Percentiles rank a stretch among this genome's conserved stretches.
Evolutionary conservation across 2,329 filamentous ascomycete species (phyloP).

Genomic region (Leptoxyphium fumago): DNA sequence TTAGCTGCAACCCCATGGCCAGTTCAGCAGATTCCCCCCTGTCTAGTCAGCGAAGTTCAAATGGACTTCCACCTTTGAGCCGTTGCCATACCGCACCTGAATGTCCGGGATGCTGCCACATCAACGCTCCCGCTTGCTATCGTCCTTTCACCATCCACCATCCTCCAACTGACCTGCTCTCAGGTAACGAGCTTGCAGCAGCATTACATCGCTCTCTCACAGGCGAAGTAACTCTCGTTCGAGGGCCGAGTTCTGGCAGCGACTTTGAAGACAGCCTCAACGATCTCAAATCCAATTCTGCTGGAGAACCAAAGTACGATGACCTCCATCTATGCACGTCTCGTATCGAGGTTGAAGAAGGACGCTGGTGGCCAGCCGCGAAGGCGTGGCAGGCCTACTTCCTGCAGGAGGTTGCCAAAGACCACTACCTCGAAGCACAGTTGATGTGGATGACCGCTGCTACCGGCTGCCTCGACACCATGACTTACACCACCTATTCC

Average conservation of each 20-base stretch:
- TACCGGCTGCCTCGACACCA: conserved; percentile 15
- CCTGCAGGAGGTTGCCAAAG: conserved; percentile 12
- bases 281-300: not conserved
- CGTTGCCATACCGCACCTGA: too few species aligned
- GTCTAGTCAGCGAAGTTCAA: not conserved
- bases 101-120: too few species aligned
- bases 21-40: not conserved
- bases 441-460: conserved; percentile 15
- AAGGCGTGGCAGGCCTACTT: conserved; percentile 8
- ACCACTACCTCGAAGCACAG: conserved; percentile 12
- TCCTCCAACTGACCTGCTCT: not conserved
- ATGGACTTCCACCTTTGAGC: not conserved
- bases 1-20: not conserved
- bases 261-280: not conserved
- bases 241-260: not conserved
- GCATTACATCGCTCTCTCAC: not conserved
- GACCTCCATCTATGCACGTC: not conserved
- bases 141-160: not conserved
- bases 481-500: conserved; percentile 15
- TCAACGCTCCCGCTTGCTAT: not conserved
- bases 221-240: not conserved
- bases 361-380: conserved; percentile 2
- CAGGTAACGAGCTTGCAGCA: not conserved
- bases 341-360: not conserved
- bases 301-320: not conserved